Percentiles rank a stretch among this genome's conserved stretches.
These are phyloP conservation scores for Trichosporon faecale DNA, from an alignment of 1,284 basidiomycete genomes.

Conservation along the genomic window DNA sequence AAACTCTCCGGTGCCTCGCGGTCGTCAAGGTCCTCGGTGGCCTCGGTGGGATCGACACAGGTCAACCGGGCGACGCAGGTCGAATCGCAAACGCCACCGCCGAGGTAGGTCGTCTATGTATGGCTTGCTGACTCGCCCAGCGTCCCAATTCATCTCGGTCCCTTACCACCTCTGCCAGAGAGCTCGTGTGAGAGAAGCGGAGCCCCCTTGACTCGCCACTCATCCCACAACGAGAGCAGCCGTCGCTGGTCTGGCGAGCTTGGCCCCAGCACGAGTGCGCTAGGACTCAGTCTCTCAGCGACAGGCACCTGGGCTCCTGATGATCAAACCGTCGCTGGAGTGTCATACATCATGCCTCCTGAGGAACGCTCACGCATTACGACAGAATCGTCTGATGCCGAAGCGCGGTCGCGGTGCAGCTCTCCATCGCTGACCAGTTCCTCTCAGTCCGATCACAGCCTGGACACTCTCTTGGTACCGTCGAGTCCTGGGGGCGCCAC, in stretches of 20 bases:
- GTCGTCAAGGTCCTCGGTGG: background rate
- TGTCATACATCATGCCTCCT: constrained; percentile 24
- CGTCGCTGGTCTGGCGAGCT: background rate
- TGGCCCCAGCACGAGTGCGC: background rate
- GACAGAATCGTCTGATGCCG: background rate
- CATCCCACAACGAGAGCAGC: background rate
- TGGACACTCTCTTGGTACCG: background rate
- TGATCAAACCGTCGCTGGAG: background rate
- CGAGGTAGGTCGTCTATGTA: background rate
- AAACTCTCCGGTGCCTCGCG: background rate
- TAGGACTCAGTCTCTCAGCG: background rate
- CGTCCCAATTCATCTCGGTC: constrained; percentile 19
- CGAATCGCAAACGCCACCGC: background rate
- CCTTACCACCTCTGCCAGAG: constrained; percentile 18
- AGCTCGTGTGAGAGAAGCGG: background rate
- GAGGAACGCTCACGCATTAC: constrained; percentile 21
- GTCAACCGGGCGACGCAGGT: background rate
- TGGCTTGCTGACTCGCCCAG: background rate
- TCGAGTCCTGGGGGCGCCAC: background rate
- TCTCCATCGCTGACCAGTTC: background rate
- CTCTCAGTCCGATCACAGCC: background rate
- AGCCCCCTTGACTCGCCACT: background rate
- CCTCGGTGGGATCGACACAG: background rate
- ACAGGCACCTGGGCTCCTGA: background rate
- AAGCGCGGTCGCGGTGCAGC: background rate